A percentile compares a stretch with the other conserved stretches of the same genome.
These are phyloP conservation scores for Alternaria ventricosa DNA, from an alignment of 2,329 filamentous ascomycete species.

Conservation along the genomic window DNA sequence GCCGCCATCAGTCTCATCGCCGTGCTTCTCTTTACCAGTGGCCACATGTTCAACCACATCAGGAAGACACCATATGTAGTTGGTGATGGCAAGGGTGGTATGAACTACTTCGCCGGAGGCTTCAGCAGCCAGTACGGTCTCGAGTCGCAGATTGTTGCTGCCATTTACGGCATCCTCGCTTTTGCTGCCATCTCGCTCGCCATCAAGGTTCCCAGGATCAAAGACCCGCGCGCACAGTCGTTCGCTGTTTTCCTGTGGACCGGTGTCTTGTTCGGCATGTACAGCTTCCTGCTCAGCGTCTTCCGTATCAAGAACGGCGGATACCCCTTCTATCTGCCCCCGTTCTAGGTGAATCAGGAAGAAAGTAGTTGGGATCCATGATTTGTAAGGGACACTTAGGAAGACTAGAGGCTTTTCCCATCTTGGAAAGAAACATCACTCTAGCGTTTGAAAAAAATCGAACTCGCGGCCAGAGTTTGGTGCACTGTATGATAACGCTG, in stretches of 20 bases:
- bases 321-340: slow-evolving; percentile 93
- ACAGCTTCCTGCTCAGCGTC: slow-evolving; percentile 92
- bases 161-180: slow-evolving; percentile 81
- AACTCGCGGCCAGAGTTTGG: neutral
- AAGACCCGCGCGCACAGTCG: slow-evolving; percentile 77
- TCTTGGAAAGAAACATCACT: neutral
- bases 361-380: neutral
- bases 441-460: neutral
- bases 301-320: slow-evolving; percentile 95
- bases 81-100: slow-evolving; percentile 81
- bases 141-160: slow-evolving; percentile 94
- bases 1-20: slow-evolving; percentile 85
- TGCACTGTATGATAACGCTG: slow-evolving; percentile 1
- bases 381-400: neutral
- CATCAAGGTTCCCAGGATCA: slow-evolving; percentile 89
- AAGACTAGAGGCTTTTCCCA: neutral
- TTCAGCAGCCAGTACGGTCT: slow-evolving; percentile 95
- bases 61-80: slow-evolving; percentile 92
- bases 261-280: slow-evolving; percentile 77
- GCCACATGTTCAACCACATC: slow-evolving; percentile 99
- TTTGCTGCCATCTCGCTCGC: slow-evolving; percentile 92
- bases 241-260: slow-evolving; percentile 82
- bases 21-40: slow-evolving; percentile 91
- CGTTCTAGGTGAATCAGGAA: slow-evolving; percentile 64
- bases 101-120: slow-evolving; percentile 87